Evolutionary conservation across 1,139 yeast genomes (phyloP), one percentile per base, ranked within the genome.

Genomic region (Suhomyces bolitotheri): DNA sequence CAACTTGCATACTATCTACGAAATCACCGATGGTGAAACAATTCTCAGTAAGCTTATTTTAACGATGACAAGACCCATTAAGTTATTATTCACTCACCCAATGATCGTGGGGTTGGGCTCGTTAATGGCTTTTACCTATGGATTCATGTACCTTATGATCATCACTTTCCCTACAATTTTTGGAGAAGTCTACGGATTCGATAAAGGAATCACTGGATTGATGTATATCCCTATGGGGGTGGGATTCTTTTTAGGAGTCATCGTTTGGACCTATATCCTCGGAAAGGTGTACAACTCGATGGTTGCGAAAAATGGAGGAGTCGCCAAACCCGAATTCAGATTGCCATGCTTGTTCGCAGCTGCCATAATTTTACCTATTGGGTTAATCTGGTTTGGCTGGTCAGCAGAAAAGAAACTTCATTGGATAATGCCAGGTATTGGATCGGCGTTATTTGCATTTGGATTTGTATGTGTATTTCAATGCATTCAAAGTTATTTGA

Each of bases 321-420:
- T 58, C 2, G 49, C 66, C 10, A 67, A 68, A 43, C 75, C 76
- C 1, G 76, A 70, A 43, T 70, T 50, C 42, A 54, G 73, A 36
- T 51, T 70, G 27, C 76, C 76, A 4, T 66, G 72, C 43, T 51
- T 70, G 21, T 55, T 68, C 36, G 56, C 59, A 4, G 63, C 66
- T 9, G 62, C 73, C 2, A 38, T 60, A 7, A 49, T 64, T 25
- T 61, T 69, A 26, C 73, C 75, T 3, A 47, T 66, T 10, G 74
- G 74, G 2, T 57, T 69, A 35, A 46, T 70, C 14, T 67, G 73
- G 73, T 70, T 65, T 43, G 76, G 76, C 11, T 70, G 75, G 74
- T 63, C 71, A 16, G 73, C 70, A 3, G 54, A 68, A 45, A 51
- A 55, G 40, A 53, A 62, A 38, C 49, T 67, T 24, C 74, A 65